Conservation (phyloP, 805 yeast genomes). For the Kuraishia molischiana region DNA sequence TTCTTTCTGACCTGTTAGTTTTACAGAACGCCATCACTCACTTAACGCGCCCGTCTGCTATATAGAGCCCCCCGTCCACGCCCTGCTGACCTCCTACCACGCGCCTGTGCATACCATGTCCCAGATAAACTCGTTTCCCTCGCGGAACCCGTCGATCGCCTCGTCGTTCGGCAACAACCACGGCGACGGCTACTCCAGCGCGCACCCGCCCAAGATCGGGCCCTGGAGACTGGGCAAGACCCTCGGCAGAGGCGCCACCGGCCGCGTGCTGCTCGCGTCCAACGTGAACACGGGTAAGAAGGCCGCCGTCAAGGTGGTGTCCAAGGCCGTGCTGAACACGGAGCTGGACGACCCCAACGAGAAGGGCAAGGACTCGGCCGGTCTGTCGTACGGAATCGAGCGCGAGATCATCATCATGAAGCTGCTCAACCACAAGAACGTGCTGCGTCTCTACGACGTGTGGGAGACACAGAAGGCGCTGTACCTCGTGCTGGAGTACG, state of each 20-base stretch:
- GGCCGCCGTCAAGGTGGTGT: conserved; percentile 95
- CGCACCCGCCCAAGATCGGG: conserved; percentile 53
- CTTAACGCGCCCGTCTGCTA: too few relatives aligned
- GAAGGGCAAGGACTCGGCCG: conserved; percentile 38
- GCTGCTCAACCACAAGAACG: conserved; percentile 85
- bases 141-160: conserved; percentile 3
- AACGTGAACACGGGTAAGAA: conserved; percentile 76
- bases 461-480: conserved; percentile 95
- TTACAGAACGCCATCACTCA: too few relatives aligned
- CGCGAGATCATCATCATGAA: conserved; percentile 97
- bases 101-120: neutral
- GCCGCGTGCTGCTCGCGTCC: conserved; percentile 87
- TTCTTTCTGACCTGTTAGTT: too few relatives aligned
- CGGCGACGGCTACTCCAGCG: conserved; percentile 9
- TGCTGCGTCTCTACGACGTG: conserved; percentile 88
- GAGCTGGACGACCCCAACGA: conserved; percentile 14
- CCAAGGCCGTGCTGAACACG: conserved; percentile 61
- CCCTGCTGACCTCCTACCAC: too few relatives aligned
- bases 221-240: conserved; percentile 97
- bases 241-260: conserved; percentile 93
- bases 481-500: conserved; percentile 69
- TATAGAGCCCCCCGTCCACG: too few relatives aligned
- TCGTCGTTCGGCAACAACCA: conserved; percentile 2
- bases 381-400: conserved; percentile 91
- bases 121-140: conserved; percentile 1